These are phyloP conservation scores for Triticum timopheevii DNA, from an alignment of 176 grass and related monocot species.

Conservation along the genomic window DNA sequence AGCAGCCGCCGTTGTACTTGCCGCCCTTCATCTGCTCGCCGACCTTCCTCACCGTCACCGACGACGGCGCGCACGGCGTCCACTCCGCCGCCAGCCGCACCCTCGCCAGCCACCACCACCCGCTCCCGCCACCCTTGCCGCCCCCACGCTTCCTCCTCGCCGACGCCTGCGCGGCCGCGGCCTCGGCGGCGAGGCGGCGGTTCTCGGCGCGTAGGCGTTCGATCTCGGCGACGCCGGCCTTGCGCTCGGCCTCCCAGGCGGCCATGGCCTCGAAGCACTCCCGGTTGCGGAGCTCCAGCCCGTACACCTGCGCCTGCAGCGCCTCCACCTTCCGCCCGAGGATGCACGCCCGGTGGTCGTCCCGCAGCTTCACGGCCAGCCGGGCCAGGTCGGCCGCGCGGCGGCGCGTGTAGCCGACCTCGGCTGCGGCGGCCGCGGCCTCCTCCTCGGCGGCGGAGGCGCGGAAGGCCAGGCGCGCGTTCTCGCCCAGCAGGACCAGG, in stretches of 20 bases:
- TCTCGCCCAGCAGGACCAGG: conserved; percentile 89
- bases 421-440: conserved; percentile 38
- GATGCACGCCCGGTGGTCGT: conserved; percentile 81
- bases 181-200: conserved; percentile 34
- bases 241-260: conserved; percentile 47
- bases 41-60: conserved; percentile 38
- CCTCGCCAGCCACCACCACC: conserved; percentile 49
- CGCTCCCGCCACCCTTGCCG: not conserved
- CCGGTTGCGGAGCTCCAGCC: conserved; percentile 74
- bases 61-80: conserved; percentile 42
- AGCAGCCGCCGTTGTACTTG: conserved; percentile 52
- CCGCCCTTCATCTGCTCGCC: conserved; percentile 14
- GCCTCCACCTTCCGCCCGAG: conserved; percentile 77
- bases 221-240: conserved; percentile 29
- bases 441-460: conserved; percentile 56
- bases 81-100: conserved; percentile 60
- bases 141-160: not conserved
- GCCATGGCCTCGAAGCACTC: conserved; percentile 70
- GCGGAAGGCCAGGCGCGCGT: conserved; percentile 70
- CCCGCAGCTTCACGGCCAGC: conserved; percentile 69
- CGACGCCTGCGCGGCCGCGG: not conserved
- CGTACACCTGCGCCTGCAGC: conserved; percentile 79
- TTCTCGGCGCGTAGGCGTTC: conserved; percentile 64
- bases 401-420: conserved; percentile 76
- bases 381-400: conserved; percentile 71